Evolutionary conservation across 2,329 filamentous ascomycete genomes (phyloP), one percentile per base, ranked within the genome.

Genomic region (Colletotrichum kahawae): DNA sequence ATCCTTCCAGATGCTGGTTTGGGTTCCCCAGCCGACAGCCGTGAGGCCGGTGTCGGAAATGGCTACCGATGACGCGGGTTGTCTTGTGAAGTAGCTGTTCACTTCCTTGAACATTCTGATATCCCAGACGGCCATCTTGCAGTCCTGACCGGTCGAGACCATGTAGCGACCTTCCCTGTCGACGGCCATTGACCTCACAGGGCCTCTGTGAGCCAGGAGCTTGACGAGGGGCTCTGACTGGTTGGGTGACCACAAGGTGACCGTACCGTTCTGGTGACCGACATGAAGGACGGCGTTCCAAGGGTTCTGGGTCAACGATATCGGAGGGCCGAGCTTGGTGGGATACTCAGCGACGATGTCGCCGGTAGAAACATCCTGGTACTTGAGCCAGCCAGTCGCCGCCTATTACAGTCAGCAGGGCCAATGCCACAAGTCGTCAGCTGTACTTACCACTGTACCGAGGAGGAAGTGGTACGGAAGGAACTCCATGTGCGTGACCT

Each of bases 171-270:
- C 97, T 82, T 96, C 94, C 75, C 96, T 91, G 82, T 99, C 96
- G 56, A 98, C 89, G 3, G 95, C 95, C 64, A 98, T 83, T 13
- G 94, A 93, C 70, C 96, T 92, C 5, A 99, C 95, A 1, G 97
- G 97, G 7, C 97, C 97, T 72, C 92, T 91, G 85, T 99, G 96
- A 16, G 95, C 95, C 48, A 98, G 90, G 48, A 98, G 90, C 84
- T 98, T 98, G 65, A 98, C 96, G 9, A 98, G 89, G 0, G 97
- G 94, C 0, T 95, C 94, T 70, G 93, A 91, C 31, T 93, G 94
- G 84, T 98, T 99, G 4, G 97, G 97, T 3, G 96, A 98, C 97
- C 97, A 99, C 59, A 99, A 87, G 3, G 95, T 97, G 43, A 99
- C 95, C 4, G 95, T 94, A 72, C 97, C 97, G 81, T 98, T 98